Percentiles rank a stretch among this genome's conserved stretches.
These are phyloP conservation scores for Mycena venus DNA, from an alignment of 768 basidiomycete species.

Conservation along the genomic window DNA sequence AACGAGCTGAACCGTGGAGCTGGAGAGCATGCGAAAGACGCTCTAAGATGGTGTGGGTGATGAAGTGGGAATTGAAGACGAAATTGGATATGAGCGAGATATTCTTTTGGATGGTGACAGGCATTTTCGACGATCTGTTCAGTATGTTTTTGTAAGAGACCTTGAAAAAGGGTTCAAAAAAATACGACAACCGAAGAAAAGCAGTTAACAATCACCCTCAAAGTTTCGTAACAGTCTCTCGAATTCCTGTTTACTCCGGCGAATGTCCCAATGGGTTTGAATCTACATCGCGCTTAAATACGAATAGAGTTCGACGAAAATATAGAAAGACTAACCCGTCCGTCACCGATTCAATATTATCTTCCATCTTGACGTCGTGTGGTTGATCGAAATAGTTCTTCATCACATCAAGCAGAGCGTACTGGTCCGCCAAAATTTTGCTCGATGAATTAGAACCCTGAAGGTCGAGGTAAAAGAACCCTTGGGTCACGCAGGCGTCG, in stretches of 20 bases:
- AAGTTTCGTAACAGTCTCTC: conserved; percentile 29
- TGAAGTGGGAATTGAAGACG: conserved; percentile 20
- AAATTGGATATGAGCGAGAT: conserved; percentile 21
- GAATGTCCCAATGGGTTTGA: conserved; percentile 29
- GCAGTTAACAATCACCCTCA: conserved; percentile 13
- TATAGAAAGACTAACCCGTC: conserved; percentile 19
- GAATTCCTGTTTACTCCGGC: conserved; percentile 16
- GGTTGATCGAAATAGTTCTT: conserved; percentile 28
- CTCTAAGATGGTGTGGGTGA: conserved; percentile 15
- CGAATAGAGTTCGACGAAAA: background rate
- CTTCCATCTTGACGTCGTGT: conserved; percentile 27
- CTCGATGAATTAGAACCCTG: conserved; percentile 13
- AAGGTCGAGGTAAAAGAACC: conserved; percentile 32
- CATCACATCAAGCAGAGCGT: conserved; percentile 26
- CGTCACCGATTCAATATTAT: conserved; percentile 20
- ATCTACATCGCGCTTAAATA: conserved; percentile 17
- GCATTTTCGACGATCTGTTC: conserved; percentile 10
- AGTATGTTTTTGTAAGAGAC: conserved; percentile 20
- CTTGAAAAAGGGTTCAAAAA: conserved; percentile 2
- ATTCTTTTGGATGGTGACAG: conserved; percentile 13
- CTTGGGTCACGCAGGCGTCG: conserved; percentile 24
- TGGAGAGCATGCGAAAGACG: conserved; percentile 26
- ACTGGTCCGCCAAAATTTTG: conserved; percentile 22
- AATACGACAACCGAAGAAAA: background rate
- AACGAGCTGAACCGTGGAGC: conserved; percentile 2